Percentiles rank a stretch among this genome's conserved stretches.
These are phyloP conservation scores for Rutstroemia sp. DNA, from an alignment of 2,329 filamentous ascomycete genomes.

Conservation along the genomic window DNA sequence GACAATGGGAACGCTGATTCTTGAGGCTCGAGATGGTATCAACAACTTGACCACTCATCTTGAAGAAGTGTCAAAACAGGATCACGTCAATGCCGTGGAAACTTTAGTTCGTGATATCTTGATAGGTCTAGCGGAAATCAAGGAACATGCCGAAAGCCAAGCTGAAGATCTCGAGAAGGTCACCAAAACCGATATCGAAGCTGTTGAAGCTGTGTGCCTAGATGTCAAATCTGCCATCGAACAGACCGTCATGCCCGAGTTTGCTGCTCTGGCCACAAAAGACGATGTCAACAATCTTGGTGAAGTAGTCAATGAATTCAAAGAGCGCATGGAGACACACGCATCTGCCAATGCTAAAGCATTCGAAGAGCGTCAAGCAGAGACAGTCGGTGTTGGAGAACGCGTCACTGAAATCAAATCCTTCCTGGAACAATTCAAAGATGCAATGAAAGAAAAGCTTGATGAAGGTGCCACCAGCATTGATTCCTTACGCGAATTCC, in stretches of 20 bases:
- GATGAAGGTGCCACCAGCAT: conserved; percentile 66
- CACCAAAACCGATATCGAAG: conserved; percentile 75
- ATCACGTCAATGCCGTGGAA: conserved; percentile 72
- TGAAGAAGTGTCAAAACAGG: conserved; percentile 65
- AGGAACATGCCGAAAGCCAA: conserved; percentile 37
- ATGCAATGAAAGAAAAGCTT: conserved; percentile 68
- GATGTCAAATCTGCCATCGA: conserved; percentile 77
- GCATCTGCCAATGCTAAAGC: conserved; percentile 69
- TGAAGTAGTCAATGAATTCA: conserved; percentile 63
- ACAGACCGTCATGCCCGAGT: conserved; percentile 62
- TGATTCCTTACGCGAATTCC: conserved; percentile 63
- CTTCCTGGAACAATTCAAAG: conserved; percentile 71
- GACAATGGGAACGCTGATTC: conserved; percentile 45
- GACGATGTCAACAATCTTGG: conserved; percentile 67
- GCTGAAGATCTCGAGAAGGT: conserved; percentile 48
- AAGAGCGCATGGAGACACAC: conserved; percentile 58
- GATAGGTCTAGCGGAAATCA: conserved; percentile 67
- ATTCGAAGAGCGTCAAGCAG: conserved; percentile 76
- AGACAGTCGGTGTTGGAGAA: conserved; percentile 71
- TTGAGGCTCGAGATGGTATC: conserved; percentile 69
- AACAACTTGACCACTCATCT: conserved; percentile 58
- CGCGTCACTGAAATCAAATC: conserved; percentile 72
- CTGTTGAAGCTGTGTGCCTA: conserved; percentile 72
- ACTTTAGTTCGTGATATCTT: conserved; percentile 73
- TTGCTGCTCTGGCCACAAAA: conserved; percentile 65